Base-by-base conservation (phyloP, 2,329 filamentous ascomycete species). In the Pseudocercospora eumusae region DNA sequence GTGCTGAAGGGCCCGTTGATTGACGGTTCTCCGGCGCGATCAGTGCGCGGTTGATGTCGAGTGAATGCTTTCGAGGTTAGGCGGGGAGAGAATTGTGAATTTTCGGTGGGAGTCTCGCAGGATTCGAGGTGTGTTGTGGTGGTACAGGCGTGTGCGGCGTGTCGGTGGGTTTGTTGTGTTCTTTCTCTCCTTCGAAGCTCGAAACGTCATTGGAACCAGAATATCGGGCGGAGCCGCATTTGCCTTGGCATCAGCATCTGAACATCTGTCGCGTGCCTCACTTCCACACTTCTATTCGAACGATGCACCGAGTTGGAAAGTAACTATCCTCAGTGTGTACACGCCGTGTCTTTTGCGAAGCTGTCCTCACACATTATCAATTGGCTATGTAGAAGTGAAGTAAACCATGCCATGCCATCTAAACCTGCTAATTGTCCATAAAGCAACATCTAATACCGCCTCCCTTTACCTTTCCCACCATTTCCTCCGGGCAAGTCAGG, bases 401-500 rank as follows among this genome's bases (percentile, higher is more conserved):
- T 47, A 21, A 40, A 40, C 36, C n/a, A 40, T 40, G 15, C 36
- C 5, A 40, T 18, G 33, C 33, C 33, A n/a, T 36, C 33, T 36
- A 1, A 36, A 6, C 13, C 13, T n/a, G 33, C 33, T 36, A n/a
- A n/a, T n/a, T 3, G 6, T n/a, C 33, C 13, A 36, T n/a, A 36
- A 4, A 5, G 13, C 33, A 13, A 47, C 44, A 28, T 10, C 25
- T n/a, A 54, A n/a, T 33, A 13, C 28, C 52, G 18, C 52, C 52
- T 40, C 10, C n/a, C 52, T 13, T 67, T 61, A 71, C 18, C 54
- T 61, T 66, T 71, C 11, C 71, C 72, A 8, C 68, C 68, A 47
- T 60, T 25, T 8, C 62, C 56, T 25, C 49, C 67, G 42, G 63
- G 65, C 56, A 78, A 60, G 8, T 67, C 65, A 11, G 76, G 76